Percentiles rank a stretch among this genome's conserved stretches.
These are phyloP conservation scores for Lycium barbarum DNA, from an alignment of 257 asterid genomes.

Conservation along the genomic window DNA sequence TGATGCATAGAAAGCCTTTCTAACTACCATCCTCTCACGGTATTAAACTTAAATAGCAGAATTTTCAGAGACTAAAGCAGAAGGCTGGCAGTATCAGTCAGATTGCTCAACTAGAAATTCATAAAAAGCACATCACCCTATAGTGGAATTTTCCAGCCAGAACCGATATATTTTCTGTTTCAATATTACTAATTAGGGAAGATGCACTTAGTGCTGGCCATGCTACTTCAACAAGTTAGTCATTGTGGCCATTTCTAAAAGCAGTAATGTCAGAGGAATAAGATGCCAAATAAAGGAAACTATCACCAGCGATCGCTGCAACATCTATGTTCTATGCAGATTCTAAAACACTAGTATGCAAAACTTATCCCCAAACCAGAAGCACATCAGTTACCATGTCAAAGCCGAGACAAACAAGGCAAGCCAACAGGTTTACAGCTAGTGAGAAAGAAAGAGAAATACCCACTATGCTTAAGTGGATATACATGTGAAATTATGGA, in stretches of 20 bases:
- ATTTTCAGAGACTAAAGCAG: neutral
- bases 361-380: neutral
- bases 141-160: constrained; percentile 5
- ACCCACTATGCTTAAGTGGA: neutral
- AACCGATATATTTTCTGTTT: neutral
- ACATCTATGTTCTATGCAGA: neutral
- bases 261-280: neutral
- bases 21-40: neutral
- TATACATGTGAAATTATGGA: neutral
- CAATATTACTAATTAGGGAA: constrained; percentile 11
- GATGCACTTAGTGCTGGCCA: constrained; percentile 19
- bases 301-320: neutral
- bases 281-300: constrained; percentile 14
- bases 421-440: neutral
- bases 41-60: neutral
- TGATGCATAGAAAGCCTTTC: neutral
- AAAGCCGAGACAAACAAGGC: neutral
- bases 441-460: constrained; percentile 5
- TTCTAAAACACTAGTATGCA: constrained; percentile 2
- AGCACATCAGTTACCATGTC: constrained; percentile 4
- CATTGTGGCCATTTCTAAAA: constrained; percentile 15
- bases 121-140: neutral
- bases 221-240: constrained; percentile 4
- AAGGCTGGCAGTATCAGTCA: neutral
- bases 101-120: neutral